Base-by-base conservation (phyloP, 192 early-diverging fungal genomes). In the Paraglomus brasilianum region DNA sequence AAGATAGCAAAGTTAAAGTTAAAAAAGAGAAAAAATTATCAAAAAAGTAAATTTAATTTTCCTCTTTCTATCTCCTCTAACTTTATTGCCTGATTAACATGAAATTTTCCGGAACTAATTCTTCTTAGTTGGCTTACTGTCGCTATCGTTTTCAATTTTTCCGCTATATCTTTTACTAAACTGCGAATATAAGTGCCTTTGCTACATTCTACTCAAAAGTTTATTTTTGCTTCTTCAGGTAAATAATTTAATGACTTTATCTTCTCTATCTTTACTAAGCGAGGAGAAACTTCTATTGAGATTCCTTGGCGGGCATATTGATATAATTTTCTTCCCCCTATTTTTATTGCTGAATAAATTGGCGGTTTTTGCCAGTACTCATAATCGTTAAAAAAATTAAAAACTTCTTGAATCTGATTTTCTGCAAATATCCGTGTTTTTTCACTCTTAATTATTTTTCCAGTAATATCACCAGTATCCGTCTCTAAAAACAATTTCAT, bases 51-150 rank as follows among this genome's bases (percentile, higher is more conserved):
- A n/a, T n/a, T n/a, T n/a, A 47, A 47, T 15, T 47, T 47, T 15
- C 15, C 46, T 47, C 15, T 15, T 47, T 47, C 15, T 15, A 47
- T 15, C 15, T 49, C 48, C 3, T 49, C 48, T 49, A 49, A 49
- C 17, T 49, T 49, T 49, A 49, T 49, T 49, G 48, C 48, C 17
- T 49, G 48, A n/a, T 49, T 49, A 49, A 49, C 17, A 19, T 49
- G 48, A 49, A 49, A 49, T n/a, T 49, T 4, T 49, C 48, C 48
- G 48, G 46, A 47, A 47, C 46, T 47, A 47, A 47, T 47, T 47
- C 46, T 47, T 15, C 46, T 47, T 47, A 47, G 15, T 47, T 47
- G 46, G 15, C 15, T 47, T 47, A 47, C 46, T 15, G 46, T 47
- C 9, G 46, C 46, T 47, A 47, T 47, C 15, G 46, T 47, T 47